Evolutionary conservation across 768 basidiomycete genomes (phyloP), one percentile per base, ranked within the genome.

Genomic region (Clavulina sp.): DNA sequence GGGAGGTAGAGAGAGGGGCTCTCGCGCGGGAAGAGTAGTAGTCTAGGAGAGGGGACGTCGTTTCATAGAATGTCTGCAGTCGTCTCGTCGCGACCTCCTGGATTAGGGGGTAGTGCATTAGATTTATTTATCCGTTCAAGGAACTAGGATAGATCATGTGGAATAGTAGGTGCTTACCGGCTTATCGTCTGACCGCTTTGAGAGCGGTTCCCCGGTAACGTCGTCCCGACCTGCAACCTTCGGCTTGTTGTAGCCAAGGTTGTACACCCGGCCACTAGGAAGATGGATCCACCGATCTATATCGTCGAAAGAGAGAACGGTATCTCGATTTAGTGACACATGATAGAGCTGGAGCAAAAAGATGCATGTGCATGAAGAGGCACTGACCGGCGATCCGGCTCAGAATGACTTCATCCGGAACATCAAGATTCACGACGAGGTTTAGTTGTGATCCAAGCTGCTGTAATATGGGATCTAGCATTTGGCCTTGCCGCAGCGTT

Each of bases 241-340:
- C 16, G 89, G 91, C 13, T 72, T 78, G 64, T 89, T 93, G 66
- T 87, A 93, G 5, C 80, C 79, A 63, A 79, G 71, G 65, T 91
- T 93, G 70, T 95, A 95, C 9, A 92, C 80, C 9, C 89, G 75
- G 16, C 89, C 89, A 0, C 87, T 91, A 4, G 84, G 77, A 13
- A 81, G 70, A 62, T 93, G 89, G 23, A 92, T 73, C 83, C 81
- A 92, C 36, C 89, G 80, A 61, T 92, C 87, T 66, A 49, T 19
- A 13, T 21, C 18, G 31, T 19, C 30, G 38, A 31, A 36, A 34
- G 13, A 36, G 19, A 49, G 31, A 33, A 31, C 18, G 7, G 9
- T 19, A 29, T 5, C 21, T 13, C 23, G 19, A 5, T 3, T 21
- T 19, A 36, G 28, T 21, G 26, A 36, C 19, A 31, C 23, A 2